phyloP scores from a whole-genome alignment of 345 rosid genomes.

The Punica granatum region DNA sequence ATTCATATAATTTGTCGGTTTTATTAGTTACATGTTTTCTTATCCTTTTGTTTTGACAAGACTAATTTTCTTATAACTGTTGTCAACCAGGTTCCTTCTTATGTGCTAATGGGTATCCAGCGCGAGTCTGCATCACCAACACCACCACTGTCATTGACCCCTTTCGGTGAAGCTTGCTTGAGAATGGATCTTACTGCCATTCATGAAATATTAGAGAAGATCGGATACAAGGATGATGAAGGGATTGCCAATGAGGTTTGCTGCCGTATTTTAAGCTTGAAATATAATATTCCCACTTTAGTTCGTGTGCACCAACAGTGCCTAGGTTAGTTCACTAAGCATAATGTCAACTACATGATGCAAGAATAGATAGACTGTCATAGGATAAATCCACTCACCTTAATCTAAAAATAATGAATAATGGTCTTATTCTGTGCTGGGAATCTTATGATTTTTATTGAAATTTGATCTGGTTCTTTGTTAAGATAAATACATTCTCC shows the following conservation, averaged over 20 bases:
- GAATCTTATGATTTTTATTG: neutral
- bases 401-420: neutral
- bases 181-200: slow-evolving; percentile 7
- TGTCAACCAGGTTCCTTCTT: neutral
- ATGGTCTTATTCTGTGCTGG: neutral
- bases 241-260: slow-evolving; percentile 4
- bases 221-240: slow-evolving; percentile 6
- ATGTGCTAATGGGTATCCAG: neutral
- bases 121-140: neutral
- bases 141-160: slow-evolving; percentile 3
- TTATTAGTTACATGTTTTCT: neutral
- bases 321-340: neutral
- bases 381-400: neutral
- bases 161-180: slow-evolving; percentile 7
- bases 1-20: neutral
- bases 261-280: neutral
- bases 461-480: neutral
- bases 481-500: too few species aligned
- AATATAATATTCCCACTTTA: neutral
- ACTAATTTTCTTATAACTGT: neutral
- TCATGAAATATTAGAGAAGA: slow-evolving; percentile 2
- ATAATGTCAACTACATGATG: neutral
- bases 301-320: neutral
- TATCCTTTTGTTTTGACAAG: neutral
- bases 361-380: neutral